Evolutionary conservation across 805 yeast genomes (phyloP), one percentile per base, ranked within the genome.

Genomic region (Candida pseudoglaebosa): DNA sequence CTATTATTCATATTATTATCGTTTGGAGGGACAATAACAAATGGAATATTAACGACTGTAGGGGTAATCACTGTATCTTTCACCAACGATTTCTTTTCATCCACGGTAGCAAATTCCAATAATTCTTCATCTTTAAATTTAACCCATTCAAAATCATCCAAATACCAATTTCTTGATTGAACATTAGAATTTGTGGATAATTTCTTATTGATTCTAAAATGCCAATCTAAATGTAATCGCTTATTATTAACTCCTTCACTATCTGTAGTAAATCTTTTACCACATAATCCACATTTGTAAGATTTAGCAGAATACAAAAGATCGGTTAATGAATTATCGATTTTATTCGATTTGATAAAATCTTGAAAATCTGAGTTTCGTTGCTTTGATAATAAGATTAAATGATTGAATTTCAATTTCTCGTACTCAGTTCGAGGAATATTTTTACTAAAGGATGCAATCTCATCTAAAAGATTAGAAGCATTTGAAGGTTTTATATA

Each of bases 191-290:
- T 40, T 32, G 55, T 49, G 17, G 63, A 48, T 34, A 85, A 67
- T 51, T 84, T 81, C 56, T 86, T 87, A 59, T 88, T 91, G 32
- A 87, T 84, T 50, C 98, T 76, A 67, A 88, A 89, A 67, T 91
- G 98, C 97, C 97, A 91, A 60, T 91, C 99, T 47, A 88, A 65
- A 61, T 93, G 99, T 13, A 77, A 70, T 37, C 81, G 50, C 41
- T 66, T 76, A 42, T 75, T 75, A 34, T 63, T 61, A 4, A 61
- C 60, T 12, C 88, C 95, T 34, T 70, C 75, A 2, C 61, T 65
- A 24, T 80, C 76, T 38, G 75, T 73, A 3, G 77, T 70, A 56
- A 88, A 93, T 46, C 99, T 65, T 57, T 86, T 86, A 17, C 97
- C 95, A 65, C 99, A 93, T 14, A 82, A 80, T 12, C 85, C 77